Percentiles rank a stretch among this genome's conserved stretches.
phyloP scores from a whole-genome alignment of 179 eudicot species.

The Vitellaria paradoxa region DNA sequence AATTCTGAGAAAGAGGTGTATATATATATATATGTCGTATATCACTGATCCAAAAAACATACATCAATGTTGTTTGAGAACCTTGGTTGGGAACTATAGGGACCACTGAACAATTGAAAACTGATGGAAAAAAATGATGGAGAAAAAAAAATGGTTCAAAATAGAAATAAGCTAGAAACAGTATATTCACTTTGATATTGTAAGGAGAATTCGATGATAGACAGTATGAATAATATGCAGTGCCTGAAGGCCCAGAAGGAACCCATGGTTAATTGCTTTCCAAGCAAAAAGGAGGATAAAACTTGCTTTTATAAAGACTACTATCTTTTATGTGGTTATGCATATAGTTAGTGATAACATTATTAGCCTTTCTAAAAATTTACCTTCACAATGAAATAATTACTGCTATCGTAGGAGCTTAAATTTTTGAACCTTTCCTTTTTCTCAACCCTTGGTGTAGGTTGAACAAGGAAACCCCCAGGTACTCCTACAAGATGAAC shows the following conservation, averaged over 20 bases:
- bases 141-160: neutral
- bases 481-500: conserved; percentile 51
- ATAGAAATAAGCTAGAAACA: neutral
- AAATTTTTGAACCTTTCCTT: neutral
- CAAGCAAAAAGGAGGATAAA: neutral
- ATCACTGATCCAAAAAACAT: neutral
- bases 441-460: conserved; percentile 24
- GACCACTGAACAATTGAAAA: neutral
- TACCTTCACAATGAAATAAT: neutral
- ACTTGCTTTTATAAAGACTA: neutral
- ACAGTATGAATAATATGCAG: no score
- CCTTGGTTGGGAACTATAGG: neutral
- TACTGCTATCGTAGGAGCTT: neutral
- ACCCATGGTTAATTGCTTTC: neutral
- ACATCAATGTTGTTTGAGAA: neutral
- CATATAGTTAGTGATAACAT: neutral
- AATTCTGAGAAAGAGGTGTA: neutral
- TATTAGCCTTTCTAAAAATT: neutral
- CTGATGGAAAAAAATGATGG: neutral
- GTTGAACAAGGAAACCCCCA: conserved; percentile 89
- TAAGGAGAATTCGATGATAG: no score
- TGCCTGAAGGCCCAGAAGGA: no score
- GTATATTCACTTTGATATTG: neutral
- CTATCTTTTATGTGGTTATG: neutral
- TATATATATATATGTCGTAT: no score